Evolutionary conservation across 2,329 filamentous ascomycete species (phyloP).

Genomic region (Zymoseptoria ardabiliae): DNA sequence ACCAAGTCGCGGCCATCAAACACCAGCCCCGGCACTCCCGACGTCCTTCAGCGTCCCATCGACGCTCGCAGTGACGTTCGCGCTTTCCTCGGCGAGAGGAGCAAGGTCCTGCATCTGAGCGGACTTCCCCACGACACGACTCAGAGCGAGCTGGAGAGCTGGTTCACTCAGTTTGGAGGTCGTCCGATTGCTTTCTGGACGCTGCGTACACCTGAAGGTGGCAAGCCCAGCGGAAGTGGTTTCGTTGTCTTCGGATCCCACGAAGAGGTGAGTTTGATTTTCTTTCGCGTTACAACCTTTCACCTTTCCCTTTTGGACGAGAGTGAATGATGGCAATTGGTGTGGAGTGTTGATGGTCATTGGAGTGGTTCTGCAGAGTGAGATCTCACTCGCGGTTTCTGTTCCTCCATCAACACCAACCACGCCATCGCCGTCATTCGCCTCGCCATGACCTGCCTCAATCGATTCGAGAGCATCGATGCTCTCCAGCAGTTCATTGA

Average conservation of each 20-base stretch:
- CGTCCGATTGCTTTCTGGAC: constrained; percentile 99
- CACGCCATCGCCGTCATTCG: constrained; percentile 3
- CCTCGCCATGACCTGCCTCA: constrained; percentile 7
- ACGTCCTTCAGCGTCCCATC: constrained; percentile 91
- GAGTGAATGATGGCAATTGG: constrained; percentile 1
- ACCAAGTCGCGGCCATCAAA: constrained; percentile 84
- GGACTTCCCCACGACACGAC: constrained; percentile 96
- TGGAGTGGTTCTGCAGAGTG: neutral
- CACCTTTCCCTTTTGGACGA: neutral
- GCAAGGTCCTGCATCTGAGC: constrained; percentile 97
- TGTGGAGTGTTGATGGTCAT: neutral
- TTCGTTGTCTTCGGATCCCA: constrained; percentile 99
- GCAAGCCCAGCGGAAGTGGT: constrained; percentile 97
- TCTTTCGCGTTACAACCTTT: neutral
- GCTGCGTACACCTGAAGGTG: constrained; percentile 91
- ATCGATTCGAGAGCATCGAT: neutral
- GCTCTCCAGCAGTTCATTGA: neutral
- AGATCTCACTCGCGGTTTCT: neutral
- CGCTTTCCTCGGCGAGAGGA: constrained; percentile 90
- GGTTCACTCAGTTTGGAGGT: constrained; percentile 98
- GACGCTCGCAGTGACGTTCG: constrained; percentile 94
- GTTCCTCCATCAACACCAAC: neutral
- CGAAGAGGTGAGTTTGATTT: constrained; percentile 71
- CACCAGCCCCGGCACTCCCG: constrained; percentile 65
- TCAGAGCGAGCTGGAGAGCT: constrained; percentile 96